These are phyloP conservation scores for Odontarrhena argentea DNA, from an alignment of 345 rosid species.

Conservation along the genomic window DNA sequence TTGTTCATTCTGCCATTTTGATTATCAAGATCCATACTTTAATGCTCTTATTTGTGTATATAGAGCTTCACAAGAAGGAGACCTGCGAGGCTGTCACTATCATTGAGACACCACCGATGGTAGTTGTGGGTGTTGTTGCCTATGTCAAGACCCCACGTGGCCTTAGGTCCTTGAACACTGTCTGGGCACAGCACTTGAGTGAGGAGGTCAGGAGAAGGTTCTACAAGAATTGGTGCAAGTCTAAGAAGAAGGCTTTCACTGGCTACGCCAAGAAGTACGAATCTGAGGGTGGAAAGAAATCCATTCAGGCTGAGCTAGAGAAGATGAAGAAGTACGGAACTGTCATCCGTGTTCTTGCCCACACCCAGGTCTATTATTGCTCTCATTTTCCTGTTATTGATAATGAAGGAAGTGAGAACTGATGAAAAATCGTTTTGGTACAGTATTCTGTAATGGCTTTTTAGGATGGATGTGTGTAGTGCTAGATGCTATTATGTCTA, in stretches of 20 bases:
- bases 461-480: too few species aligned
- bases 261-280: conserved; percentile 67
- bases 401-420: too few species aligned
- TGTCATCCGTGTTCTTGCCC: conserved; percentile 77
- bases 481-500: too few species aligned
- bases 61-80: conserved; percentile 96
- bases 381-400: too few species aligned
- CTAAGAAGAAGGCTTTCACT: conserved; percentile 90
- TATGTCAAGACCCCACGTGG: conserved; percentile 82
- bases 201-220: conserved; percentile 86
- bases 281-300: conserved; percentile 66
- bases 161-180: conserved; percentile 72
- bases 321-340: conserved; percentile 76
- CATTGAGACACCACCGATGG: conserved; percentile 82
- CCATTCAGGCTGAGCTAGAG: conserved; percentile 64
- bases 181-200: conserved; percentile 92
- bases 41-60: neutral
- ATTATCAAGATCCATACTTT: neutral
- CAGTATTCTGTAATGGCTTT: too few species aligned
- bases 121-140: conserved; percentile 86
- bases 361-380: conserved; percentile 59
- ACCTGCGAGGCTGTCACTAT: conserved; percentile 90
- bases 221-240: conserved; percentile 89
- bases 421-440: too few species aligned
- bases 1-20: too few species aligned